Evolutionary conservation across 73 alveolate genomes (phyloP).

Genomic region (Paramecium pentaurelia): DNA sequence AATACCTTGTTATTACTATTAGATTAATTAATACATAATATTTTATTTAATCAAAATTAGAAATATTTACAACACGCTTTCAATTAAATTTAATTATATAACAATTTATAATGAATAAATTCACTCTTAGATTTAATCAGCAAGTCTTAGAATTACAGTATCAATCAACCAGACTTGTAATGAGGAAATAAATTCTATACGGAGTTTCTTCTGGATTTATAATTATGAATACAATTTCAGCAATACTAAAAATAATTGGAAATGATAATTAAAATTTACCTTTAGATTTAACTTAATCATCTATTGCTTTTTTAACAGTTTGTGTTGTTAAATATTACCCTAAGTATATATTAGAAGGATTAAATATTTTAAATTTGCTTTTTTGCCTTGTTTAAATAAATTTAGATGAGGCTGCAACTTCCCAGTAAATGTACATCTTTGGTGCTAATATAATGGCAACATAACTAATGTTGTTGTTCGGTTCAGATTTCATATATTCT

Average conservation of each 20-base stretch:
- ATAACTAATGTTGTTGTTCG: not conserved
- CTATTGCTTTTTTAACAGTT: not conserved
- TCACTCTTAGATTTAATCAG: not conserved
- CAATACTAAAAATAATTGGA: not conserved
- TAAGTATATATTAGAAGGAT: not conserved
- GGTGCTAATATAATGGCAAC: not conserved
- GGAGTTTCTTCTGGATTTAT: not conserved
- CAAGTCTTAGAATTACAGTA: not conserved
- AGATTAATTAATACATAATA: not conserved
- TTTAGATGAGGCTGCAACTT: not conserved
- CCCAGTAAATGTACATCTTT: not conserved
- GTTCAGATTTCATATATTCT: not conserved
- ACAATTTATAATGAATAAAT: not conserved
- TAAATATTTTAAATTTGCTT: not conserved
- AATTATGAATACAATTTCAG: not conserved
- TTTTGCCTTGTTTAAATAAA: not conserved
- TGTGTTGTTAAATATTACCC: not conserved
- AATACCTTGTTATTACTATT: no score
- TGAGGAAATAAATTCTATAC: not conserved
- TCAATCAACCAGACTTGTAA: not conserved
- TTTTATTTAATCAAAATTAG: not conserved
- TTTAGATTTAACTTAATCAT: not conserved
- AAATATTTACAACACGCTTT: not conserved
- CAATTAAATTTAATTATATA: not conserved
- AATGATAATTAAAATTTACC: not conserved